Conservation (phyloP, 306 rosid species). For the Malus fusca region DNA sequence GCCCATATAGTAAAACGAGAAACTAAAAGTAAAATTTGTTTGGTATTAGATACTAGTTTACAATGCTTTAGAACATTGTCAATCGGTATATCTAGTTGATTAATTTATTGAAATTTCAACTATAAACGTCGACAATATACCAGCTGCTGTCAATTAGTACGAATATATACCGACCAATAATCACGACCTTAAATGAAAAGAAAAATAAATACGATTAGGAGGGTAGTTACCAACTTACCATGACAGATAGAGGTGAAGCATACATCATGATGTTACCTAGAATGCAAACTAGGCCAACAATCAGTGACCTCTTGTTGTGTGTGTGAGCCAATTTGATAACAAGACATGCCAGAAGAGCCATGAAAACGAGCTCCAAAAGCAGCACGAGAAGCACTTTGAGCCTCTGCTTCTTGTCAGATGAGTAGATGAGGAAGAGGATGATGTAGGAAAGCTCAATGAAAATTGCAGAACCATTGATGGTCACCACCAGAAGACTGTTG, state of each 20-base stretch:
- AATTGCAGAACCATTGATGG: slow-evolving; percentile 62
- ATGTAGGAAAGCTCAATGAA: slow-evolving; percentile 51
- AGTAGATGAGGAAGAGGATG: slow-evolving; percentile 52
- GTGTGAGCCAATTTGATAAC: slow-evolving; percentile 34
- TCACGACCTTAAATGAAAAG: background rate
- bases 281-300: slow-evolving; percentile 61
- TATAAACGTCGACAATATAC: background rate
- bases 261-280: slow-evolving; percentile 82
- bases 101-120: background rate
- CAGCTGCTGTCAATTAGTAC: background rate
- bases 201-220: background rate
- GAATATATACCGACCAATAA: background rate
- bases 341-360: slow-evolving; percentile 25
- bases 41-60: background rate
- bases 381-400: slow-evolving; percentile 33
- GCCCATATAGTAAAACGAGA: too few species aligned
- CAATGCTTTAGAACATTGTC: background rate
- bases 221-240: slow-evolving; percentile 30
- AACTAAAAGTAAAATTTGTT: too few species aligned
- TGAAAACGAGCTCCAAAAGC: slow-evolving; percentile 39
- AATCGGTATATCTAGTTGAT: background rate
- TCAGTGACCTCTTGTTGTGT: slow-evolving; percentile 27
- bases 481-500: slow-evolving; percentile 47
- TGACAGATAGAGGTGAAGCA: slow-evolving; percentile 70
- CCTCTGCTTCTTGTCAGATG: slow-evolving; percentile 49